Conservation (phyloP, 192 early-diverging fungal genomes). For the Entrophospora sp. region DNA sequence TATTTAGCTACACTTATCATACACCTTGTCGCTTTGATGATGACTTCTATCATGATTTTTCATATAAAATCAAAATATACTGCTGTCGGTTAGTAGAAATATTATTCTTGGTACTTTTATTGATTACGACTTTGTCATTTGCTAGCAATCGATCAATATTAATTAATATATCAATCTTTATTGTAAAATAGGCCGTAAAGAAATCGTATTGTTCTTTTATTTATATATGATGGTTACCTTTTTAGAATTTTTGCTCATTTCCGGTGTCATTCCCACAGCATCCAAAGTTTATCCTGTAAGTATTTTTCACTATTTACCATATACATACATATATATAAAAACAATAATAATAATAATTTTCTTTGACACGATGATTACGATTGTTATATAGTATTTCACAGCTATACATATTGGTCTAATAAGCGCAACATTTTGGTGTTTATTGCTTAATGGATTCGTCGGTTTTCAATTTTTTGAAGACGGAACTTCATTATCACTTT, state of each 20-base stretch:
- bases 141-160: no score
- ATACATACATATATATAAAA: no score
- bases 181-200: constrained; percentile 66
- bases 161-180: background rate
- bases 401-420: constrained; percentile 62
- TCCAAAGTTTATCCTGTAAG: constrained; percentile 54
- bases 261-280: constrained; percentile 69
- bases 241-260: no score
- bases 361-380: no score
- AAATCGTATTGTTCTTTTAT: constrained; percentile 89
- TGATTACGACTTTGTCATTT: background rate
- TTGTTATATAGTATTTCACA: constrained; percentile 66
- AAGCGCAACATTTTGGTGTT: constrained; percentile 67
- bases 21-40: constrained; percentile 82
- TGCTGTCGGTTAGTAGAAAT: constrained; percentile 74
- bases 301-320: constrained; percentile 7
- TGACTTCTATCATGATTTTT: constrained; percentile 99
- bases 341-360: no score
- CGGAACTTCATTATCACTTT: constrained; percentile 75
- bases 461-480: constrained; percentile 88
- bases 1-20: constrained; percentile 79
- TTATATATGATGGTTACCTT: no score
- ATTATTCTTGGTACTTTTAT: background rate
- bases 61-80: no score
- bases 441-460: constrained; percentile 80